phyloP scores from a whole-genome alignment of 352 stramenopile genomes.

The Globisporangium iwayamae region DNA sequence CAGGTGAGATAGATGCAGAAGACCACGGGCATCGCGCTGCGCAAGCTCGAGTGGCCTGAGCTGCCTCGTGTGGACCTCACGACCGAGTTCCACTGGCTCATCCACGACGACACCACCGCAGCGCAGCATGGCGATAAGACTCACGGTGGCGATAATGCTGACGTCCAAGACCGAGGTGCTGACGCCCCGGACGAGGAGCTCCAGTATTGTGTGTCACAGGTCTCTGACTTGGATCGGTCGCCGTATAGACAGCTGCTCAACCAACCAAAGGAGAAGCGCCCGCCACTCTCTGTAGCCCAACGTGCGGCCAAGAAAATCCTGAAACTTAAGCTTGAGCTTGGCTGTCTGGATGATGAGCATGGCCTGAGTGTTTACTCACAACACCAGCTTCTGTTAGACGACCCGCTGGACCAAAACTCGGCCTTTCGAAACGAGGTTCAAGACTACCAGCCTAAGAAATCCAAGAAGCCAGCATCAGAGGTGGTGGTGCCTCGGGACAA shows the following conservation, averaged over 20 bases:
- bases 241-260: constrained; percentile 35
- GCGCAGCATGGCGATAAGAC: constrained; percentile 9
- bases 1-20: not conserved
- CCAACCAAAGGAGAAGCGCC: constrained; percentile 16
- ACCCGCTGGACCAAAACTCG: not conserved
- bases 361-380: not conserved
- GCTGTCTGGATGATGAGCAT: not conserved
- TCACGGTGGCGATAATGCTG: constrained; percentile 2
- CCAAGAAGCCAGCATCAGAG: not conserved
- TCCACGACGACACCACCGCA: constrained; percentile 16
- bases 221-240: constrained; percentile 18
- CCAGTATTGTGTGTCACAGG: not conserved
- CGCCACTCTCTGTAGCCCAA: constrained; percentile 36
- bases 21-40: constrained; percentile 12
- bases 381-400: not conserved
- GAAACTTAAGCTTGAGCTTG: constrained; percentile 40
- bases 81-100: constrained; percentile 40
- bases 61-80: constrained; percentile 36
- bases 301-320: constrained; percentile 54
- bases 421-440: constrained; percentile 15
- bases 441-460: not conserved
- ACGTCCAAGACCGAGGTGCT: not conserved
- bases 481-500: not conserved
- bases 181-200: not conserved
- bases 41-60: constrained; percentile 31